Evolutionary conservation across 176 grass and related monocot genomes (phyloP), one percentile per base, ranked within the genome.

Genomic region (Aegilops speltoides): DNA sequence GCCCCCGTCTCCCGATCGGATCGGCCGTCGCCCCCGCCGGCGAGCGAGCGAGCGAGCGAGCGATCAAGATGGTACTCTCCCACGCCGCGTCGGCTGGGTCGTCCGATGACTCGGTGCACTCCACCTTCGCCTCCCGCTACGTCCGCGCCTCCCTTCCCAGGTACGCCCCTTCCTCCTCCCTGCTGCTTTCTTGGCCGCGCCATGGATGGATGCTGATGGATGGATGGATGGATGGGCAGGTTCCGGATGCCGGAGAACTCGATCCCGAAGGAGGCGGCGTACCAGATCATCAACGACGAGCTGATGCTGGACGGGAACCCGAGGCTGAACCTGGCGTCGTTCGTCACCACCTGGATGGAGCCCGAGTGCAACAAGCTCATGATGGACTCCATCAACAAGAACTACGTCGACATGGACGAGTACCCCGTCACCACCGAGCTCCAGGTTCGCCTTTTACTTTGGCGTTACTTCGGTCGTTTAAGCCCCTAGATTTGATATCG

Each of bases 361-460:
- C 91, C 95, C 31, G 95, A 98, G 89, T 98, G 95, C 77, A 89
- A 98, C 85, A 95, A 93, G 91, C 92, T 98, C 89, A 96, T 93
- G 84, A 83, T 86, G 87, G 86, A 82, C 48, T 82, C 91, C 77
- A 43, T 96, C 77, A 99, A 94, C 82, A 99, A 99, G 90, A 99
- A 99, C 90, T 99, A 99, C 65, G 97, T 99, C 88, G 97, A 99
- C 94, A 99, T 99, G 97, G 97, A 99, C 71, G 97, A 96, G 89
- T 99, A 99, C 80, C 97, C 97, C 0, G 97, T 99, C 85, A 99
- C 97, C 79, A 99, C 97, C 17, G 97, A 99, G 85, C 88, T 99
- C 26, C 97, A 99, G 97, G 29, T 29, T 29, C 29, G 2, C 29
- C 29, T 29, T 29, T 29, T 29, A 29, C 29, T 29, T 29, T 29